A percentile compares a stretch with the other conserved stretches of the same genome.
phyloP scores from a whole-genome alignment of 163 green algal genomes.

The Prototheca cutis region DNA sequence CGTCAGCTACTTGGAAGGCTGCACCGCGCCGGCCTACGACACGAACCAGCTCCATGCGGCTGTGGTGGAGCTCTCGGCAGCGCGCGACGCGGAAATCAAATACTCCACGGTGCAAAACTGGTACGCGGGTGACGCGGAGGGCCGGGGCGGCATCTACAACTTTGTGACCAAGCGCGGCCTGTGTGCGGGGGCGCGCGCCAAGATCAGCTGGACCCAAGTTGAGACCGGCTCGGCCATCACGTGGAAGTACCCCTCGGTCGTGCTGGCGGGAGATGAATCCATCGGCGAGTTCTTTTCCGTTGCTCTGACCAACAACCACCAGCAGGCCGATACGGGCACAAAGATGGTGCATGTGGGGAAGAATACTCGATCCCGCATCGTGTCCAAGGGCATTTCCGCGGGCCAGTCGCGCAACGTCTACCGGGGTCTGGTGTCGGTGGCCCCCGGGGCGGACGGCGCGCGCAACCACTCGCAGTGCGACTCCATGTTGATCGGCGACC shows the following conservation, averaged over 20 bases:
- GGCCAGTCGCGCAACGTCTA: constrained; percentile 74
- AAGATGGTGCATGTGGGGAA: constrained; percentile 99
- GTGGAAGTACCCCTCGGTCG: constrained; percentile 96
- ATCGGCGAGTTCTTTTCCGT: constrained; percentile 98
- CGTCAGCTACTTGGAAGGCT: constrained; percentile 96
- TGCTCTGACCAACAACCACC: constrained; percentile 94
- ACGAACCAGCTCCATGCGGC: constrained; percentile 95
- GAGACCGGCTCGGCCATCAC: constrained; percentile 97
- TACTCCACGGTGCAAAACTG: constrained; percentile 99
- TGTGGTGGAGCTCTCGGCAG: constrained; percentile 89
- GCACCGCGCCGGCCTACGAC: constrained; percentile 92
- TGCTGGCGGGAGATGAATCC: constrained; percentile 88
- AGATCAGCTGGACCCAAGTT: constrained; percentile 99
- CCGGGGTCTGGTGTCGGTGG: constrained; percentile 56
- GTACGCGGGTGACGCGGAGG: constrained; percentile 85
- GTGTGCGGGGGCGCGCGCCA: constrained; percentile 79
- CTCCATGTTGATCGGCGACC: constrained; percentile 99
- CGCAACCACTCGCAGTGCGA: constrained; percentile 97
- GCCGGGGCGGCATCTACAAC: constrained; percentile 97
- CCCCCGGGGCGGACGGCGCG: constrained; percentile 48
- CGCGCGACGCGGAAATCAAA: constrained; percentile 90
- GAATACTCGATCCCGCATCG: constrained; percentile 92
- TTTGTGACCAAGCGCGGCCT: constrained; percentile 99
- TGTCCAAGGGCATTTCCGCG: constrained; percentile 96
- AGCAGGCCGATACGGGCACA: constrained; percentile 87